Base-by-base conservation (phyloP, 1,284 basidiomycete genomes). In the Xanthoconium separans region DNA sequence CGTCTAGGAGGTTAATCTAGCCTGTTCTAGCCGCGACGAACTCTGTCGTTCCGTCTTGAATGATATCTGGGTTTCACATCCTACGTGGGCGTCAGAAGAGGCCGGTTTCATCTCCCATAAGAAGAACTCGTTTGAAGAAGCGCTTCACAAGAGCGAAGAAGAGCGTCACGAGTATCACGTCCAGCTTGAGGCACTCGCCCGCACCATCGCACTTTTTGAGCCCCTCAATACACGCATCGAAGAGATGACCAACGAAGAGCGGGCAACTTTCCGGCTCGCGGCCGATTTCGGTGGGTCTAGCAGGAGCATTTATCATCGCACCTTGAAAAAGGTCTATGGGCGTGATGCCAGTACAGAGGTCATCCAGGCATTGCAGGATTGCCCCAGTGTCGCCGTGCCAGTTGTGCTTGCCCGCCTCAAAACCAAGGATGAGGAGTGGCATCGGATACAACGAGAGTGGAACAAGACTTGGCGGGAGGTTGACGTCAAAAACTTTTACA, bases 151-250 rank as follows among this genome's bases (percentile, higher is more conserved):
- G 70, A 91, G 92, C 62, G 97, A 99, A 72, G 97, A 99, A 70
- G 97, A 99, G 71, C 86, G 97, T 27, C 94, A 98, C 75, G 97
- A 99, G 73, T 99, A 95, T 73, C 95, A 98, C 66, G 96, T 97
- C 63, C 92, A 97, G 66, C 87, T 99, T 50, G 95, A 98, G 69
- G 94, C 91, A 40, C 87, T 98, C 65, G 75, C 87, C 18, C 87
- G 95, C 44, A 98, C 95, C 11, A 97, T 98, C 66, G 87, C 93
- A 2, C 76, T 98, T 44, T 83, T 99, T 53, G 95, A 98, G 69
- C 95, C 95, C 3, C 82, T 99, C 57, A 84, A 87, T 59, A 82
- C 81, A 37, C 88, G 95, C 47, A 91, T 99, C 65, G 87, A 91
- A 61, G 85, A 87, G 58, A 97, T 99, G 95, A 81, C 88, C 42